phyloP scores from a whole-genome alignment of 2,329 filamentous ascomycete species.

The Aspergillus aculeatus region DNA sequence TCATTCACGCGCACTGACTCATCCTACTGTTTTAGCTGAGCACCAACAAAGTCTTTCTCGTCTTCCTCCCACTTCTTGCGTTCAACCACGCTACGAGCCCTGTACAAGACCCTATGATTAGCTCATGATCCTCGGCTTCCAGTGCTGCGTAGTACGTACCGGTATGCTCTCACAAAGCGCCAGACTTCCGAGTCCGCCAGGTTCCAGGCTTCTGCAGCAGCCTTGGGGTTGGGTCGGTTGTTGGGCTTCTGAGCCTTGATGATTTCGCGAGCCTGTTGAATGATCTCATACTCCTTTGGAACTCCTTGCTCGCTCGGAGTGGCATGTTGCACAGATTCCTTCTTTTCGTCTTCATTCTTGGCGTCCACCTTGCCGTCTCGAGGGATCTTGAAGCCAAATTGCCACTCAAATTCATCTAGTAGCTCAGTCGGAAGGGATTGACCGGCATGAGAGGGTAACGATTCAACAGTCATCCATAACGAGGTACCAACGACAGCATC shows the following conservation, averaged over 20 bases:
- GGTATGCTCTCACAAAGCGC: conserved; percentile 62
- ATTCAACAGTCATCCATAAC: conserved; percentile 79
- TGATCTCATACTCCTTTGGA: conserved; percentile 46
- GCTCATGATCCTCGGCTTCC: background rate
- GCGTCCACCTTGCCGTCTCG: conserved; percentile 44
- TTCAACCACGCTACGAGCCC: conserved; percentile 57
- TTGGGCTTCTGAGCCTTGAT: conserved; percentile 38
- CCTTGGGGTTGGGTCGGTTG: conserved; percentile 41
- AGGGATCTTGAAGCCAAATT: conserved; percentile 81
- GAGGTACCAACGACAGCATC: conserved; percentile 63
- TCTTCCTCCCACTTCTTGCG: conserved; percentile 60
- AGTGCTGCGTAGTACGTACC: conserved; percentile 27
- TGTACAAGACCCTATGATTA: conserved; percentile 18
- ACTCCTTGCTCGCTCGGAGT: conserved; percentile 41
- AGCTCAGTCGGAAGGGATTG: conserved; percentile 56
- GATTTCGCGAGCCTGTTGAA: conserved; percentile 51
- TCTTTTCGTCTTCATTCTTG: conserved; percentile 33
- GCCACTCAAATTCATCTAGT: conserved; percentile 74
- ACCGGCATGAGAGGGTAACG: conserved; percentile 44
- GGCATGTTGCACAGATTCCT: conserved; percentile 36
- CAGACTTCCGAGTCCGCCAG: conserved; percentile 63
- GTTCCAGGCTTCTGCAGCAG: conserved; percentile 55
- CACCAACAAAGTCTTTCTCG: conserved; percentile 56
- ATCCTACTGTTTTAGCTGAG: conserved; percentile 24
- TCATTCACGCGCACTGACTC: background rate